Conservation (phyloP, 176 grass and related monocot genomes). For the Hordeum vulgare region DNA sequence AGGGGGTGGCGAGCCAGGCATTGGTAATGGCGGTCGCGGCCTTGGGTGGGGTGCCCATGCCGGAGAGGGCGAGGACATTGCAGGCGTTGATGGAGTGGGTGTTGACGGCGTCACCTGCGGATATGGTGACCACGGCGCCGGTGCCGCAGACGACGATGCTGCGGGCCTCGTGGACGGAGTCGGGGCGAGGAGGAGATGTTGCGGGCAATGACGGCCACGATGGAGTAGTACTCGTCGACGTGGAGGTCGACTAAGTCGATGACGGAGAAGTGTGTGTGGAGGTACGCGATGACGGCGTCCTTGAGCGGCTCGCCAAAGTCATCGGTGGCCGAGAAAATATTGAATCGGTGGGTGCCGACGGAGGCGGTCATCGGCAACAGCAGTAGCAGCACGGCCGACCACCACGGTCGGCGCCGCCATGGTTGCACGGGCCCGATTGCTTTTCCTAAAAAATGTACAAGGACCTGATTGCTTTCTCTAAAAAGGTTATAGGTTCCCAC, state of each 20-base stretch:
- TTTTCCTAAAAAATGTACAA: no score
- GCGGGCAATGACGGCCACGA: constrained; percentile 53
- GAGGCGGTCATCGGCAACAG: constrained; percentile 15
- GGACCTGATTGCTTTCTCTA: no score
- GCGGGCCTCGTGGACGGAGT: constrained; percentile 21
- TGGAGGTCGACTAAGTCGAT: constrained; percentile 68
- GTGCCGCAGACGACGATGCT: constrained; percentile 80
- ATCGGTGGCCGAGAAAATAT: constrained; percentile 80
- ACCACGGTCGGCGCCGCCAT: no score
- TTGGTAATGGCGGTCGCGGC: constrained; percentile 45
- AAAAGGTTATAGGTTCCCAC: no score
- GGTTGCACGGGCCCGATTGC: no score
- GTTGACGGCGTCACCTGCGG: constrained; percentile 65
- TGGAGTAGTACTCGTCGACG: constrained; percentile 80
- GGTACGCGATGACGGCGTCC: constrained; percentile 69
- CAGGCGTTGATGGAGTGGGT: constrained; percentile 91
- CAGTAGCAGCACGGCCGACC: no score
- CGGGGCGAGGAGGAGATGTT: constrained; percentile 20
- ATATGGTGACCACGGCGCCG: constrained; percentile 78
- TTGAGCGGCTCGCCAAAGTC: constrained; percentile 61
- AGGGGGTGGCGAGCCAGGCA: constrained; percentile 77
- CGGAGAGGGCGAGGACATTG: constrained; percentile 85
- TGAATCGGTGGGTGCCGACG: constrained; percentile 10
- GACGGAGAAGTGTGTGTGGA: constrained; percentile 46
- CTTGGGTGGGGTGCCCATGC: constrained; percentile 41